phyloP scores from a whole-genome alignment of 768 basidiomycete genomes.

The Trametes cinnabarina region DNA sequence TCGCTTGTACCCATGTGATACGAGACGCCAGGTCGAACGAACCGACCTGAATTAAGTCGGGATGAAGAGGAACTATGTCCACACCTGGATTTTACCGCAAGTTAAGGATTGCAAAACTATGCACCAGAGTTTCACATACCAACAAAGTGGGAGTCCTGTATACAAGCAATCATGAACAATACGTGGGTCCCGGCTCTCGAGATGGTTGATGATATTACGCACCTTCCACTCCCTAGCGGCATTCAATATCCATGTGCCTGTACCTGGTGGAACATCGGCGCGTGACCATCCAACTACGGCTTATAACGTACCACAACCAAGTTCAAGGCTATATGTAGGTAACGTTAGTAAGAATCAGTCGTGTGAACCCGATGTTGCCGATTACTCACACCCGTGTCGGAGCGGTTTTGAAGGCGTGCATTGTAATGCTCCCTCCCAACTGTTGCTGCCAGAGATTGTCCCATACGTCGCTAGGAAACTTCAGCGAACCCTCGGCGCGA shows the following conservation, averaged over 20 bases:
- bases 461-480: conserved; percentile 61
- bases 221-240: conserved; percentile 66
- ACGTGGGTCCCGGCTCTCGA: too few relatives aligned
- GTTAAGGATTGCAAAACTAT: not conserved
- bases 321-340: conserved; percentile 49
- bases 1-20: conserved; percentile 70
- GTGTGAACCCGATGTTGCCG: not conserved
- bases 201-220: too few relatives aligned
- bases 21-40: conserved; percentile 54
- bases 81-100: conserved; percentile 43
- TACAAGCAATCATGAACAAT: not conserved
- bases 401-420: conserved; percentile 59
- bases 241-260: conserved; percentile 72
- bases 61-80: conserved; percentile 71
- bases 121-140: conserved; percentile 38
- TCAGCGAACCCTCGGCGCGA: not conserved
- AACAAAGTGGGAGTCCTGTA: conserved; percentile 58
- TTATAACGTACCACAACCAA: conserved; percentile 62
- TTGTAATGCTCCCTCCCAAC: conserved; percentile 54
- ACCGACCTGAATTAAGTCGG: conserved; percentile 62
- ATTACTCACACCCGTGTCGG: conserved; percentile 59
- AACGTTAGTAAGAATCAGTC: not conserved
- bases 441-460: conserved; percentile 53
- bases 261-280: conserved; percentile 40
- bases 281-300: not conserved